Percentiles rank a stretch among this genome's conserved stretches.
Evolutionary conservation across 306 rosid genomes (phyloP).

Genomic region (Lathyrus sativus): DNA sequence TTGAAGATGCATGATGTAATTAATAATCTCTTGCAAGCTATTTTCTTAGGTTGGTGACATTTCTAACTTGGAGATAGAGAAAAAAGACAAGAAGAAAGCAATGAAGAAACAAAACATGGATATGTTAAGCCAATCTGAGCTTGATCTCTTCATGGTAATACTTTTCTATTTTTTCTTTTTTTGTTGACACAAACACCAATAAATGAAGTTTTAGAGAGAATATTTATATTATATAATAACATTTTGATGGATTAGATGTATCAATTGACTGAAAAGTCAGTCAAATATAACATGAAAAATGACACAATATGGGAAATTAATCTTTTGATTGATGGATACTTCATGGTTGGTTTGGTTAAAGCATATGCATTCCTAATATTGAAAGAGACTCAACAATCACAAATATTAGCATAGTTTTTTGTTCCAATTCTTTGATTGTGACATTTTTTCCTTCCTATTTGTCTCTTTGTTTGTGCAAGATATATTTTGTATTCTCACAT

Average conservation of each 20-base stretch:
- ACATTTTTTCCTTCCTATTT: slow-evolving; percentile 29
- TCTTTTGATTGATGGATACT: slow-evolving; percentile 28
- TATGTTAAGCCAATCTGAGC: slow-evolving; percentile 59
- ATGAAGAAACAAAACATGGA: slow-evolving; percentile 43
- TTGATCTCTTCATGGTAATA: slow-evolving; percentile 85
- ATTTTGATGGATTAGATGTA: slow-evolving; percentile 5
- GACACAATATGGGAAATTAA: slow-evolving; percentile 15
- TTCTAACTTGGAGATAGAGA: slow-evolving; percentile 46
- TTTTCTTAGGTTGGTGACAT: slow-evolving; percentile 56
- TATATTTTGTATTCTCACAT: too few relatives aligned
- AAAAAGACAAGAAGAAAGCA: slow-evolving; percentile 46
- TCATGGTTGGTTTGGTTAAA: slow-evolving; percentile 38
- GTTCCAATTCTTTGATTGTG: slow-evolving; percentile 49
- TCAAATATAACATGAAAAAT: slow-evolving; percentile 33
- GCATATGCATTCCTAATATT: slow-evolving; percentile 36
- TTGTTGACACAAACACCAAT: slow-evolving; percentile 28
- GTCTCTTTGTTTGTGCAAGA: slow-evolving; percentile 41
- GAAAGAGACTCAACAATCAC: slow-evolving; percentile 37
- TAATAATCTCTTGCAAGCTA: background rate
- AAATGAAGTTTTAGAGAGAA: background rate
- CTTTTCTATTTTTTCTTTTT: background rate
- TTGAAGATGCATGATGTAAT: slow-evolving; percentile 2
- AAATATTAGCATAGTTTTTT: slow-evolving; percentile 43
- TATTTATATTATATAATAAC: background rate
- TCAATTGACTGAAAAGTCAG: slow-evolving; percentile 37